Evolutionary conservation across 1,284 basidiomycete species (phyloP), one percentile per base, ranked within the genome.

Genomic region (Cryptococcus hybrid): DNA sequence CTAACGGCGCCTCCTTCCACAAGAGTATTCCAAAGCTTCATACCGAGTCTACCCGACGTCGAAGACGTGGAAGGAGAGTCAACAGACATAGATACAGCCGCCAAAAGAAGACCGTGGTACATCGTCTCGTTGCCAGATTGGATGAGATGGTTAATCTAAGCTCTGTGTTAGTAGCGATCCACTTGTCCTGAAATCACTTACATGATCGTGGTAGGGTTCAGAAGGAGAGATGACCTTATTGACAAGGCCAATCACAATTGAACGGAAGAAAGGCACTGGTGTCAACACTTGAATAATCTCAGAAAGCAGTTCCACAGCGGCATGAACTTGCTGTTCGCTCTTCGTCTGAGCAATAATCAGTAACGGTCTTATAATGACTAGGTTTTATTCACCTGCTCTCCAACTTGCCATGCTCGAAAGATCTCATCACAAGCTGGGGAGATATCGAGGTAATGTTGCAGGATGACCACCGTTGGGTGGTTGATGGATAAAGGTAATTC

Each of bases 241-340:
- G 36, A 77, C 69, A 7, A 79, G 65, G 13, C 69, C 70, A 11
- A 71, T 57, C 11, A 78, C 64, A 7, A 66, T 55, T 1, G 68
- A 68, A 40, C 71, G 74, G 60, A 79, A 79, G 73, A 77, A 79
- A 5, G 77, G 76, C 4, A 79, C 48, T 0, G 74, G 71, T 0
- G 71, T 69, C 11, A 79, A 64, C 38, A 78, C 60, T 7, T 69
- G 64, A 51, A 79, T 65, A 47, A 78, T 70, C 37, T 68, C 67
- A 0, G 71, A 65, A 2, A 78, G 64, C 3, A 77, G 67, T 9
- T 67, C 62, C 0, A 74, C 71, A 3, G 74, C 62, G 0, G 68
- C 65, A 44, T 73, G 70, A 5, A 69, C 65, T 8, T 71, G 66
- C 37, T 64, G 62, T 42, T 75, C 72, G 52, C 71, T 69, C 58